Evolutionary conservation across 2,329 filamentous ascomycete species (phyloP).

Genomic region (Diatrype stigma): DNA sequence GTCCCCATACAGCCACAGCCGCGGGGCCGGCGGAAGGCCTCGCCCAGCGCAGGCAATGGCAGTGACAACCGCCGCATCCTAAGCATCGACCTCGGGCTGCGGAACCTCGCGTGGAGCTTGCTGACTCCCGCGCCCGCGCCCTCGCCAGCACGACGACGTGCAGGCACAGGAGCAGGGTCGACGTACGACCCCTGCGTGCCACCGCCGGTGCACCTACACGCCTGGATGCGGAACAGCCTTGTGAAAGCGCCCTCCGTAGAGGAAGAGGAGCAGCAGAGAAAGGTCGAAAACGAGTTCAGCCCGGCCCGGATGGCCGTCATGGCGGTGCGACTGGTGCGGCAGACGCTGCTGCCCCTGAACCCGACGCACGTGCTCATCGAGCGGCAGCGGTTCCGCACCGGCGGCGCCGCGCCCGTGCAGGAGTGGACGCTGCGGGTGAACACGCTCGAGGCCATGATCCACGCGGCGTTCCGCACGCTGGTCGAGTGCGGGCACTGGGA

Average conservation of each 20-base stretch:
- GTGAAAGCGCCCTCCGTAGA: constrained; percentile 2
- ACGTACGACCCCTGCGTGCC: too few relatives aligned
- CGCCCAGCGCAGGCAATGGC: constrained; percentile 12
- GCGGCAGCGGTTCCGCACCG: constrained; percentile 57
- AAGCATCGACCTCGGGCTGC: constrained; percentile 82
- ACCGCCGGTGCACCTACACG: constrained; percentile 21
- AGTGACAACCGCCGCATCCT: constrained; percentile 45
- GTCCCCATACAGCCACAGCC: neutral
- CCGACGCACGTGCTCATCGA: constrained; percentile 70
- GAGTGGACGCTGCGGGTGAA: constrained; percentile 85
- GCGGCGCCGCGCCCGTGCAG: constrained; percentile 59
- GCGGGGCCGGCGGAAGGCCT: constrained; percentile 15
- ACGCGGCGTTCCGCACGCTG: constrained; percentile 62
- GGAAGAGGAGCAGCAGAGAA: neutral
- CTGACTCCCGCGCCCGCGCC: constrained; percentile 30
- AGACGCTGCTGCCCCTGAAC: constrained; percentile 40
- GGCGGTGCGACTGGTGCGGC: constrained; percentile 28
- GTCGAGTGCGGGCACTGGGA: constrained; percentile 37
- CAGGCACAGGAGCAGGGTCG: neutral
- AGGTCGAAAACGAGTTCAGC: constrained; percentile 23
- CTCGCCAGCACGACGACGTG: too few relatives aligned
- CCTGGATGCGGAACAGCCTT: constrained; percentile 33
- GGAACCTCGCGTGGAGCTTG: constrained; percentile 73
- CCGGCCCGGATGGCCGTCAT: constrained; percentile 31
- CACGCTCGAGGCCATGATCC: constrained; percentile 76